Evolutionary conservation across 2,329 filamentous ascomycete species (phyloP), one percentile per base, ranked within the genome.

Genomic region (Neopestalotiopsis sp.): DNA sequence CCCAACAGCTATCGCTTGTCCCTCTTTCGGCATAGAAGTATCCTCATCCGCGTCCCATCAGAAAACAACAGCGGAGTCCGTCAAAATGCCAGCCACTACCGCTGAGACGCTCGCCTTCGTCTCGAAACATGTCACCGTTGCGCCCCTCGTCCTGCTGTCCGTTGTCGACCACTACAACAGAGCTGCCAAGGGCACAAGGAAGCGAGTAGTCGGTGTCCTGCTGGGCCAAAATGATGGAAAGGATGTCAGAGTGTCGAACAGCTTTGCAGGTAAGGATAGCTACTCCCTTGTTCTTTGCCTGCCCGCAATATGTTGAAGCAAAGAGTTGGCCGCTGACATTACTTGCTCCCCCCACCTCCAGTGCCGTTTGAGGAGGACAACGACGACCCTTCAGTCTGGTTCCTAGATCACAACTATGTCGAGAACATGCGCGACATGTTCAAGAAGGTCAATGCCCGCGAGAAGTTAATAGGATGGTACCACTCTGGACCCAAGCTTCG

Each of bases 361-460:
- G 96, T 98, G 60, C 96, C 96, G 1, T 99, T 99, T 78, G 96
- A 99, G 83, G 96, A 99, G 85, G 96, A 99, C 81, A 96, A 98
- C 78, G 97, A 97, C 84, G 95, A 99, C 80, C 95, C 95, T 3
- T 97, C 95, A 45, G 96, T 99, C 79, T 99, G 96, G 96, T 99
- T 98, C 81, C 85, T 99, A 73, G 96, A 99, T 81, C 96, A 99
- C 88, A 98, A 98, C 88, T 99, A 98, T 78, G 93, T 99, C 82
- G 96, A 99, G 84, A 94, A 92, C 75, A 99, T 99, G 96, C 97
- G 96, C 84, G 96, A 98, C 83, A 99, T 99, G 96, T 99, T 99
- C 89, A 99, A 99, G 88, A 98, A 98, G 85, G 95, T 99, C 87
- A 99, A 99, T 85, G 96, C 96, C 71, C 88, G 94, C 72, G 96